Base-by-base conservation (phyloP, 208 protist genomes). In the Wallacemonas sp. region DNA sequence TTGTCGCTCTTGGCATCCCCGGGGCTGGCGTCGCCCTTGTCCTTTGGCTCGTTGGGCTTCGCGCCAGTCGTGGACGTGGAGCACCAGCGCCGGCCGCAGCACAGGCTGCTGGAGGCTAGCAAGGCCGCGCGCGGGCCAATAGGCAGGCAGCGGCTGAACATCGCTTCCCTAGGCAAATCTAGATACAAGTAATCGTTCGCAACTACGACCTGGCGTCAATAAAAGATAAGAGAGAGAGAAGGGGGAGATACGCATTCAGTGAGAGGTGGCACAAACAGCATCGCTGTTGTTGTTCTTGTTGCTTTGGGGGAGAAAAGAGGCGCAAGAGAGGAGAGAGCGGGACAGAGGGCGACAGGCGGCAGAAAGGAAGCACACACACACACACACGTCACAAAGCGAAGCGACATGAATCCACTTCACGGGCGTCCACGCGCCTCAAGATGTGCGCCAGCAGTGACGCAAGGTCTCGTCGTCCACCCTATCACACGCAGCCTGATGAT, bases 61-160 rank as follows among this genome's bases (percentile, higher is more conserved):
- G 24, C 41, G 38, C 38, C 38, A n/a, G 6, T 24, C 3, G 23
- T 38, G 21, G 34, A 6, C 17, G 57, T 63, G 19, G 57, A 29
- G 39, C 26, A 49, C 57, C 57, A 63, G 23, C 57, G 41, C 19
- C 39, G 39, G 9, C 39, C 57, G 29, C 26, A 48, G 23, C 19
- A 36, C 21, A 63, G 26, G 39, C 57, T 63, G 24, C 24, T 21
- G 3, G 39, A 49, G 19, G 57, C n/a, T 16, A 63, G 34, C 57
- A 49, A 23, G 14, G 38, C 57, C 4, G 57, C 34, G 29, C 52
- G 52, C 30, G 34, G 52, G 19, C 52, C 52, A 1, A 39, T 19
- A 4, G 24, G 57, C 61, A 49, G 27, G 67, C 44, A 63, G 65
- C 72, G 36, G 61, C 16, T 39, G 58, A 62, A 52, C 70, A 77